These are phyloP conservation scores for Adansonia madagascariensis DNA, from an alignment of 441 rosid genomes.

Conservation along the genomic window DNA sequence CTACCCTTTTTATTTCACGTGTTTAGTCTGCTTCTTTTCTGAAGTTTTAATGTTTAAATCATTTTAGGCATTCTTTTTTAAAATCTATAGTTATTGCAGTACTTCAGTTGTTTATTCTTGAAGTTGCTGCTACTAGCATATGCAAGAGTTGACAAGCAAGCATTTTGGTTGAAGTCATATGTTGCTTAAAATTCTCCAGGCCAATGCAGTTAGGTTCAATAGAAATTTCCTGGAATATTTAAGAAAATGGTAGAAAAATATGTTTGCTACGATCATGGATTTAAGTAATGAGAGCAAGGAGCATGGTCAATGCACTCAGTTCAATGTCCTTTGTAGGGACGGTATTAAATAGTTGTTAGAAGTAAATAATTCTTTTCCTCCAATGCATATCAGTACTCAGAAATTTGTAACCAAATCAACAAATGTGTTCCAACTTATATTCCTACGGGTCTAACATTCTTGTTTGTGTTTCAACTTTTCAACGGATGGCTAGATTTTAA, in stretches of 20 bases:
- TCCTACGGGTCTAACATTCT: neutral
- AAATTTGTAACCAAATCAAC: neutral
- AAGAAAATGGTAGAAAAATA: neutral
- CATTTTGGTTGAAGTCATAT: slow-evolving; percentile 1
- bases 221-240: neutral
- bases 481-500: neutral
- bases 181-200: neutral
- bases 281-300: neutral
- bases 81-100: neutral
- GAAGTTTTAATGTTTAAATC: neutral
- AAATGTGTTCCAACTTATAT: neutral
- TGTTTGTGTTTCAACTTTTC: neutral
- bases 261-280: neutral
- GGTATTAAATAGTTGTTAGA: neutral
- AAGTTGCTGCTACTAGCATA: slow-evolving; percentile 13
- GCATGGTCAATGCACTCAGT: neutral
- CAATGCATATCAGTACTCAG: neutral
- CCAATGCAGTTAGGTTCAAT: neutral
- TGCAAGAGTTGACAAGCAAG: neutral
- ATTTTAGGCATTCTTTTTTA: neutral
- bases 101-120: neutral
- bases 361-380: neutral
- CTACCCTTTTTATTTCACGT: neutral
- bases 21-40: neutral
- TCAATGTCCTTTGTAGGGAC: neutral